phyloP scores from a whole-genome alignment of 176 grass and related monocot genomes.

The Poa pratensis region DNA sequence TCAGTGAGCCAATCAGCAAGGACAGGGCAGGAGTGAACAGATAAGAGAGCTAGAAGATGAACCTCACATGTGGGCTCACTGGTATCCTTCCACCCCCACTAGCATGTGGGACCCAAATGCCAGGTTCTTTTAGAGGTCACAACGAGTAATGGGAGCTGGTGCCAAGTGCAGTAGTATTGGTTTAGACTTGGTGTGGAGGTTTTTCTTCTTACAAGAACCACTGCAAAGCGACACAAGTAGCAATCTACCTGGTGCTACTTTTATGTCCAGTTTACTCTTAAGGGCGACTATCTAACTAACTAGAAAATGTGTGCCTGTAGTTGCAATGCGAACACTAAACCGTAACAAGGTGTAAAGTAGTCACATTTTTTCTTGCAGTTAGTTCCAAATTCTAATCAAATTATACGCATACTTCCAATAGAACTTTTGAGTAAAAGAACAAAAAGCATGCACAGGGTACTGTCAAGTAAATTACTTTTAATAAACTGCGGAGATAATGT shows the following conservation, averaged over 20 bases:
- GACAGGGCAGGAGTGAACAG: neutral
- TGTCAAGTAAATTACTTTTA: constrained; percentile 3
- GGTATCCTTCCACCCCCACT: neutral
- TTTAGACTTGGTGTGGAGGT: neutral
- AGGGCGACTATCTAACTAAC: neutral
- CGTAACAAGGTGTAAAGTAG: constrained; percentile 7
- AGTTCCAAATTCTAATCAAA: constrained; percentile 1
- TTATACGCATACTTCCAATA: neutral
- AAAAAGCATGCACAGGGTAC: neutral
- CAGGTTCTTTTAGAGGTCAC: neutral
- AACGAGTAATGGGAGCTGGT: neutral
- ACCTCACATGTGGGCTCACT: neutral
- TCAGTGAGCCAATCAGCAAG: constrained; percentile 11
- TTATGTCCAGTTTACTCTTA: neutral
- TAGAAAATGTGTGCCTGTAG: neutral
- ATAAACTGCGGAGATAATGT: neutral
- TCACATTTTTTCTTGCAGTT: neutral
- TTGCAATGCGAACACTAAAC: neutral
- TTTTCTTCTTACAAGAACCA: neutral
- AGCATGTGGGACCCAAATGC: neutral
- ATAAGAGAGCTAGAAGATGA: constrained; percentile 13
- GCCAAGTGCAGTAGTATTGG: neutral
- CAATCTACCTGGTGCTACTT: neutral
- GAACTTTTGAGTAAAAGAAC: neutral
- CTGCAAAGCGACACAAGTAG: neutral